A percentile compares a stretch with the other conserved stretches of the same genome.
These are phyloP conservation scores for Cyclotella baltica DNA, from an alignment of 108 stramenopile species.

Conservation along the genomic window DNA sequence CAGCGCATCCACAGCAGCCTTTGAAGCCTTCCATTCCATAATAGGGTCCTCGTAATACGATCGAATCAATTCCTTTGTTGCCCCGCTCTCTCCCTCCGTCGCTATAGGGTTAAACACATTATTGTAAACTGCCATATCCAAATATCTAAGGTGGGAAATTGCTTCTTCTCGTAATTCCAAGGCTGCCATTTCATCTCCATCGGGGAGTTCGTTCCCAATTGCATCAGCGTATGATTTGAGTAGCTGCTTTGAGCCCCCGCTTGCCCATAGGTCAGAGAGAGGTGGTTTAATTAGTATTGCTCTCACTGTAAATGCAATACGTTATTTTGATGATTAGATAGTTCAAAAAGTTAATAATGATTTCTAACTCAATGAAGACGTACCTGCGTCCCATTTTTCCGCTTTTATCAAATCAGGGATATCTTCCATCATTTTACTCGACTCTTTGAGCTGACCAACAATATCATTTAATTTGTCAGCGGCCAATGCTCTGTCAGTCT, in stretches of 20 bases:
- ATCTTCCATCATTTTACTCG: constrained; percentile 59
- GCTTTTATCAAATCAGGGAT: constrained; percentile 73
- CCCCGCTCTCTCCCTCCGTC: constrained; percentile 67
- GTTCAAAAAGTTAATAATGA: not conserved
- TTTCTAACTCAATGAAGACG: not conserved
- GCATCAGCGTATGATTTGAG: constrained; percentile 67
- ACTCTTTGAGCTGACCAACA: constrained; percentile 51
- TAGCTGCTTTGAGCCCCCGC: constrained; percentile 46
- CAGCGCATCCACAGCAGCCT: constrained; percentile 62
- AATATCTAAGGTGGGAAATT: constrained; percentile 72
- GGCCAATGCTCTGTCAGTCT: constrained; percentile 17
- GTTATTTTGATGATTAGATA: not conserved
- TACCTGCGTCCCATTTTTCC: constrained; percentile 83
- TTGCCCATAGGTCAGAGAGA: constrained; percentile 65
- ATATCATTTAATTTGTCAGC: constrained; percentile 24
- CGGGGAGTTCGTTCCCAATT: constrained; percentile 60
- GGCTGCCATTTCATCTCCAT: constrained; percentile 83
- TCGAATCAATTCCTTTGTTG: constrained; percentile 73
- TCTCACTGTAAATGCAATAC: constrained; percentile 43
- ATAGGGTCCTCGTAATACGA: constrained; percentile 85
- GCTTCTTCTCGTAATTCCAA: constrained; percentile 78
- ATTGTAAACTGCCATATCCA: constrained; percentile 91
- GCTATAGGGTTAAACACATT: constrained; percentile 88
- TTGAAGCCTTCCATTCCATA: constrained; percentile 72
- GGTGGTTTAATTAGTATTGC: constrained; percentile 72